Base-by-base conservation (phyloP, 768 basidiomycete genomes). In the Pleurotus salmoneostramineus region DNA sequence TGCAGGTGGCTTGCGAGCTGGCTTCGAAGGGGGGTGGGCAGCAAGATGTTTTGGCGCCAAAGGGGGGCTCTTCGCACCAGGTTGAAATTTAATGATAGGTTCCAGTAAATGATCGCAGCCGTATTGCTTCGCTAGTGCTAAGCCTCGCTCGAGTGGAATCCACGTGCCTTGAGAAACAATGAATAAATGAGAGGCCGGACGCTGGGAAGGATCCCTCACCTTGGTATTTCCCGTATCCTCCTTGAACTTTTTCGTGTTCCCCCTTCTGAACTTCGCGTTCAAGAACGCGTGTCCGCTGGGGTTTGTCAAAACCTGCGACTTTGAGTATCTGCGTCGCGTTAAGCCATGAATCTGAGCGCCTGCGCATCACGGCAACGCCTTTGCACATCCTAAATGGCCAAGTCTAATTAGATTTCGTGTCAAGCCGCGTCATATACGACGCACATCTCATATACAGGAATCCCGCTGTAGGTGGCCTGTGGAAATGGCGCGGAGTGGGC, bases 281-380 rank as follows among this genome's bases (percentile, higher is more conserved):
- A 45, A 99, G 82, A 12, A 99, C 95, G 56, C 97, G 87, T 59
- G 97, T 99, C 50, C 97, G 81, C 69, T 98, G 97, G 1, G 97
- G 97, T 71, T 99, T 99, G 76, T 99, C 97, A 65, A 98, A 98
- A 7, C 96, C 97, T 32, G 95, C 97, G 64, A 99, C 96, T 72
- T 99, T 99, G 67, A 99, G 84, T 62, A 99, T 97, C 70, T 96
- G 94, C 0, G 97, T 99, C 73, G 97, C 97, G 82, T 99, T 99
- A 58, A 99, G 81, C 92, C 97, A 99, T 43, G 90, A 91, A 74
- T 99, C 97, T 37, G 92, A 83, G 69, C 95, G 89, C 66, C 97
- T 83, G 49, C 96, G 86, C 97, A 99, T 99, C 61, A 98, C 94
- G 56, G 97, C 96, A 68, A 98, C 91, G 55, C 91, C 88, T 69